Base-by-base conservation (phyloP, 805 yeast genomes). In the Kurtzmaniella cleridarum region DNA sequence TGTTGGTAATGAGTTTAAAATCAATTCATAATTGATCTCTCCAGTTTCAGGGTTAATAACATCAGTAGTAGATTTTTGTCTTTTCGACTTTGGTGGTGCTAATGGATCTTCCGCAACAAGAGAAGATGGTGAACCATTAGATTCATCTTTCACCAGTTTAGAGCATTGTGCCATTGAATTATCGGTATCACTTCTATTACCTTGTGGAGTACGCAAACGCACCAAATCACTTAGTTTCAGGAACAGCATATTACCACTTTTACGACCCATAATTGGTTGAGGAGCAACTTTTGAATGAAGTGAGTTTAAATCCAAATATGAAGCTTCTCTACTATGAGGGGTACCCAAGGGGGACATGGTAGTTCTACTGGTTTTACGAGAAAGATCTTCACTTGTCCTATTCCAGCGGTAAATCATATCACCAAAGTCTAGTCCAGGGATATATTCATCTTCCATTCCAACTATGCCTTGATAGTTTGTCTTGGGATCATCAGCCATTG, bases 361-460 rank as follows among this genome's bases (percentile, higher is more conserved):
- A 28, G 15, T 30, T 5, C 40, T 10, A 12, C 17, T 30, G 16
- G 12, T 39, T 13, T 13, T 31, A 27, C 18, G 32, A 30, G 41
- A 24, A 11, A 39, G 45, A 24, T 51, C 58, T 2, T 53, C 47
- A 6, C 41, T 40, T 14, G 44, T 51, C 30, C 43, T 46, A 38
- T 65, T 65, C 84, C 84, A 79, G 39, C 65, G 63, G 36, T 63
- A 56, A 1, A 77, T 45, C 51, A 62, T 57, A 18, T 73, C 69
- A 30, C 69, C 63, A 44, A 79, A 81, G 48, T 80, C 80, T 23
- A 84, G 64, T 35, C 81, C 85, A 0, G 91, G 91, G 12, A 85
- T 73, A 50, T 84, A 84, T 51, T 85, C 93, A 54, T 84, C 91
- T 50, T 79, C 83, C 47, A 83, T 63, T 1, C 87, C 89, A 20